Evolutionary conservation across 2,329 filamentous ascomycete species (phyloP), one percentile per base, ranked within the genome.

Genomic region (Arthrobotrys megalospora): DNA sequence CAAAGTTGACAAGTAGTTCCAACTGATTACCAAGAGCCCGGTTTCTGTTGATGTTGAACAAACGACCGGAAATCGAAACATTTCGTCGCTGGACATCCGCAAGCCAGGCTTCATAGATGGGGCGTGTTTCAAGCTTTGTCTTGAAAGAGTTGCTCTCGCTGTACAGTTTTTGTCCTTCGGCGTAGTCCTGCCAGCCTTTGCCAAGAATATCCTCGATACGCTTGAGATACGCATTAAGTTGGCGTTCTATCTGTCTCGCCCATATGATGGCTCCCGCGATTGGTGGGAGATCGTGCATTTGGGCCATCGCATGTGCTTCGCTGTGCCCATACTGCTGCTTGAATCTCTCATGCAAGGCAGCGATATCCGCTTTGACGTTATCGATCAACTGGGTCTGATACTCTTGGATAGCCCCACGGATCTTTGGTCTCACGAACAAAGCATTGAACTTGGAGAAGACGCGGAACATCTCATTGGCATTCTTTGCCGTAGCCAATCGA

Each of bases 371-470:
- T 84, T 98, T 98, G 82, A 99, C 96, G 82, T 97, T 97, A 82
- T 97, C 94, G 84, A 99, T 97, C 38, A 99, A 90, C 85, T 97
- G 94, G 3, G 95, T 96, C 85, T 99, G 96, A 84, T 99, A 99
- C 85, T 99, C 95, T 50, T 94, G 93, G 82, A 99, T 99, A 69
- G 96, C 96, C 81, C 96, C 94, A 80, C 96, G 91, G 85, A 99
- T 98, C 88, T 99, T 99, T n/a, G 96, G 96, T 76, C 96, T 91
- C 71, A 99, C 95, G 82, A 99, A 97, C 34, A 99, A 90, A 1
- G 96, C 96, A 83, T 99, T 99, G 89, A 99, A 99, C 84, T 98
- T 98, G 66, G 96, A 98, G 84, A 99, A 99, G 79, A 99, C 96
- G 68, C 96, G 92, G 85, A 99, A 99, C 96, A 99, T 99, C 85